Evolutionary conservation across 306 rosid genomes (phyloP).

Genomic region (Parietaria judaica): DNA sequence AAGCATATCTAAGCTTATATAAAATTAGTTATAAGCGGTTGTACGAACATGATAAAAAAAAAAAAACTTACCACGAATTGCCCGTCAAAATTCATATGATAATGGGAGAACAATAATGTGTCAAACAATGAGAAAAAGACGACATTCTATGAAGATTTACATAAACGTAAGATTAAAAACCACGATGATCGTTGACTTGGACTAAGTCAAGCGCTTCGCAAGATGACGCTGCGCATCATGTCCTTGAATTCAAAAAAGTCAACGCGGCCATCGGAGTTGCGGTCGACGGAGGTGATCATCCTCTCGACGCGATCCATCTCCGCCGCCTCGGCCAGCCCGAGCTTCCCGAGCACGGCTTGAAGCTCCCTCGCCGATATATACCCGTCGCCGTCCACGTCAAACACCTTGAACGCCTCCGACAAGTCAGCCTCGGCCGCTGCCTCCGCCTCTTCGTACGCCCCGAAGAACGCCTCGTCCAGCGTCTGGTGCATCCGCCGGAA

Average conservation of each 20-base stretch:
- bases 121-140: too few species aligned
- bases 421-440: slow-evolving; percentile 40
- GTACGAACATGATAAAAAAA: too few species aligned
- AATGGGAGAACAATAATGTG: too few species aligned
- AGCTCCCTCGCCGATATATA: slow-evolving; percentile 69
- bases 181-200: too few species aligned
- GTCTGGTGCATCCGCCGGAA: slow-evolving; percentile 50
- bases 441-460: background rate
- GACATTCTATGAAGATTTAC: too few species aligned
- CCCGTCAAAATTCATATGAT: too few species aligned
- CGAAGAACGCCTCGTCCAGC: slow-evolving; percentile 50
- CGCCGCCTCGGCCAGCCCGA: slow-evolving; percentile 56
- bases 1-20: too few species aligned
- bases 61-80: too few species aligned
- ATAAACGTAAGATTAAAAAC: too few species aligned
- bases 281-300: slow-evolving; percentile 72
- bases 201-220: too few species aligned
- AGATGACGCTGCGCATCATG: slow-evolving; percentile 62
- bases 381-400: slow-evolving; percentile 79
- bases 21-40: too few species aligned
- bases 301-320: slow-evolving; percentile 48
- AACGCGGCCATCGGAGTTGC: slow-evolving; percentile 66
- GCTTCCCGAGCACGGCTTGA: slow-evolving; percentile 60
- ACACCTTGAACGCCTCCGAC: slow-evolving; percentile 82
- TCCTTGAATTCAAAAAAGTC: slow-evolving; percentile 75